Conservation (phyloP, 805 yeast genomes). For the Starmerella kuoi region DNA sequence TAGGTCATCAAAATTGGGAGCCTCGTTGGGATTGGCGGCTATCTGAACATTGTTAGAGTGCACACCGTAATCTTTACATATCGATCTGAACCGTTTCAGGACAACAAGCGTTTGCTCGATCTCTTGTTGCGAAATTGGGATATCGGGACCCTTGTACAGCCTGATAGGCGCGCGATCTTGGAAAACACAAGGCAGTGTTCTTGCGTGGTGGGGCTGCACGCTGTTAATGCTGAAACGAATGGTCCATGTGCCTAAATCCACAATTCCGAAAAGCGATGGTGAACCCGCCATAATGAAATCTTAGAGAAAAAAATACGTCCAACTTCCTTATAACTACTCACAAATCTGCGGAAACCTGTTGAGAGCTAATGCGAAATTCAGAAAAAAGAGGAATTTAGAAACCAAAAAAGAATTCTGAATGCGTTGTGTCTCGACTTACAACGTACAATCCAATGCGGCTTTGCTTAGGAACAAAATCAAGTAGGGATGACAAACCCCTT, state of each 20-base stretch:
- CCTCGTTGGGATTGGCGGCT: slow-evolving; percentile 63
- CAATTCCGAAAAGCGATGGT: slow-evolving; percentile 30
- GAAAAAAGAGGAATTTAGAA: too few species aligned
- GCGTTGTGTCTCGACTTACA: too few species aligned
- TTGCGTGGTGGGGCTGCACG: slow-evolving; percentile 53
- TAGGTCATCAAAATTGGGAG: slow-evolving; percentile 50
- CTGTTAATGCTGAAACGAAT: slow-evolving; percentile 62
- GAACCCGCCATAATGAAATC: background rate
- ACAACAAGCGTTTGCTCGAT: slow-evolving; percentile 50
- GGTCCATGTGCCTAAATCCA: slow-evolving; percentile 69
- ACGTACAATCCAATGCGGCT: too few species aligned
- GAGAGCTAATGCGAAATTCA: too few species aligned
- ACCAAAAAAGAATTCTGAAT: too few species aligned
- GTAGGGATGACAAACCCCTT: too few species aligned
- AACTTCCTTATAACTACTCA: too few species aligned
- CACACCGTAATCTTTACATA: slow-evolving; percentile 67
- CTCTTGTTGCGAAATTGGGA: slow-evolving; percentile 30
- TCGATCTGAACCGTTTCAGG: slow-evolving; percentile 52
- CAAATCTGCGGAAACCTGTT: too few species aligned
- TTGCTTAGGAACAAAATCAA: too few species aligned
- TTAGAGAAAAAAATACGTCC: too few species aligned
- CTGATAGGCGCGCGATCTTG: slow-evolving; percentile 64
- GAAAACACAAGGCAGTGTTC: slow-evolving; percentile 67
- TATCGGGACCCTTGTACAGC: slow-evolving; percentile 36
- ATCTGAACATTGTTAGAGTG: slow-evolving; percentile 49